phyloP scores from a whole-genome alignment of 139 green algal species.

The Eudorina sp. region DNA sequence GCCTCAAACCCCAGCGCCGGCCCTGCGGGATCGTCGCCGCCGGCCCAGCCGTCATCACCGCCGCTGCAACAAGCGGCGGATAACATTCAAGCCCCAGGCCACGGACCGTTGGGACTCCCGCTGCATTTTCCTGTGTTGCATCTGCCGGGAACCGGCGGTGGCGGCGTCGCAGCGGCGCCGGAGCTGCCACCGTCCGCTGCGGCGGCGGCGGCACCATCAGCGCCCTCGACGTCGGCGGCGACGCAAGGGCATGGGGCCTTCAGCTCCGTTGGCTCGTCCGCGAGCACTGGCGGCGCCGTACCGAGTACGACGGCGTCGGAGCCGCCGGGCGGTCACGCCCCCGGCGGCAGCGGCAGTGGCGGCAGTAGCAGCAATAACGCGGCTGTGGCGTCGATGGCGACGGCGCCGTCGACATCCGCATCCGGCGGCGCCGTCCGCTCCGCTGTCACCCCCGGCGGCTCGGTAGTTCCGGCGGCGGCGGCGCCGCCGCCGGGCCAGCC shows the following conservation, averaged over 20 bases:
- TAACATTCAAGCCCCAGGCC: neutral
- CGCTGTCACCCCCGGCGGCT: too few relatives aligned
- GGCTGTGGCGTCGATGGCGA: neutral
- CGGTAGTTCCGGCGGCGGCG: neutral
- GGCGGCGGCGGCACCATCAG: neutral
- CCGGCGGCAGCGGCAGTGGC: neutral
- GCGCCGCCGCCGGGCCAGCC: neutral
- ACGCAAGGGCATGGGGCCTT: neutral
- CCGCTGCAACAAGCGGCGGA: too few relatives aligned
- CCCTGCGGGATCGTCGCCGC: neutral
- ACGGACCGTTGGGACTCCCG: neutral
- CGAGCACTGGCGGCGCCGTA: too few relatives aligned
- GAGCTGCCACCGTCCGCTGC: neutral
- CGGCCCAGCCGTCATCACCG: neutral
- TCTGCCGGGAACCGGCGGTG: conserved; percentile 1
- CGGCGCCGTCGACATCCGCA: neutral
- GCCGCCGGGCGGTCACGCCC: too few relatives aligned
- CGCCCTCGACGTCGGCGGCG: neutral
- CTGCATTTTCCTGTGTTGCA: neutral
- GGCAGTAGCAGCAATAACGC: neutral
- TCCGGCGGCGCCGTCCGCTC: too few relatives aligned
- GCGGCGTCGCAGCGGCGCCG: neutral
- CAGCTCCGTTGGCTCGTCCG: neutral
- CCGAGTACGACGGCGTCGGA: too few relatives aligned
- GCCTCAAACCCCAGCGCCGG: neutral